Evolutionary conservation across 2,329 filamentous ascomycete genomes (phyloP), one percentile per base, ranked within the genome.

Genomic region (Aspergillus puulaauensis): DNA sequence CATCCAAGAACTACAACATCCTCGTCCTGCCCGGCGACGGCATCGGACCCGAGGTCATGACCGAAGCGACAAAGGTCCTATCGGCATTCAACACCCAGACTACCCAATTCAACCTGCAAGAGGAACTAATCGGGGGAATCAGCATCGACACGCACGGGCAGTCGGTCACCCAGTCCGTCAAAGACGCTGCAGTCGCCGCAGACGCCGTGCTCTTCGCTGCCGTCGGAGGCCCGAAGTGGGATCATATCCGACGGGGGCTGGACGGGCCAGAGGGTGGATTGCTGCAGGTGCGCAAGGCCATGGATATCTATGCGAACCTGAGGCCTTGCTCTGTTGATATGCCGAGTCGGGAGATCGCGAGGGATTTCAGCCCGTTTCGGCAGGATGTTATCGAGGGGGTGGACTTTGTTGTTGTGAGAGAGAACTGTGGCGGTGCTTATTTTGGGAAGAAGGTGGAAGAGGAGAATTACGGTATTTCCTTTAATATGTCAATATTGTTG

Each of bases 151-250:
- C 84, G 6, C 85, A 86, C 70, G 90, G 90, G 64, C 83, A 80
- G 51, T 84, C 92, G 23, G 81, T 96, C 56, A 95, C 91, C 35
- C 86, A 92, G 64, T 83, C 87, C 67, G 90, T 91, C 60, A 89
- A 96, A 67, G 79, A 81, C 7, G 91, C 90, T 21, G 90, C 90
- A 62, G 90, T 93, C 71, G 78, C 82, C 39, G 90, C 91, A 57
- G 89, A 96, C 73, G 93, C 92, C 7, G 88, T 96, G 47, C 86
- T 96, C 51, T 88, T 97, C 59, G 92, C 91, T 57, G 90, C 91
- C 66, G 93, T 96, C 65, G 92, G 93, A 60, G 93, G 93, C 2
- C 92, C 93, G 15, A 85, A 96, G 89, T 96, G 91, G 91, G 91
- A 92, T 64, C 52, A 54, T 54, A 91, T 90, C 49, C 64, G 66